Evolutionary conservation across 2,329 filamentous ascomycete genomes (phyloP).

Genomic region (Aspergillus sp.): DNA sequence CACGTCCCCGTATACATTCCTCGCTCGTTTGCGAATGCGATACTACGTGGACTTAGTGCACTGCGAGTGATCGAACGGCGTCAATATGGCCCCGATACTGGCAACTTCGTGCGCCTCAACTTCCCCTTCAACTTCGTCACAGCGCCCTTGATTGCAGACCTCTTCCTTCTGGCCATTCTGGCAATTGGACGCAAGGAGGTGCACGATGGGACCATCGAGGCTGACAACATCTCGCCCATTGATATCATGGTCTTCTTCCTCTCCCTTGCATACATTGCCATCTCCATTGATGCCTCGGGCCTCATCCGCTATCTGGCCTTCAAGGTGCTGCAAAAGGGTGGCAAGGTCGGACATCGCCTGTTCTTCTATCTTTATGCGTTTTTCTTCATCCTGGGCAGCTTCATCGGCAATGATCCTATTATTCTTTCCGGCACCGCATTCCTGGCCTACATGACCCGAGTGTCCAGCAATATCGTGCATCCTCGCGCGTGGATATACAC

Average conservation of each 20-base stretch:
- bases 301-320: slow-evolving; percentile 70
- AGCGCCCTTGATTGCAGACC: slow-evolving; percentile 67
- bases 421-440: slow-evolving; percentile 74
- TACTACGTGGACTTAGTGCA: slow-evolving; percentile 46
- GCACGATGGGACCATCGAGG: slow-evolving; percentile 65
- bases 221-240: slow-evolving; percentile 65
- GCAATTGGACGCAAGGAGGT: slow-evolving; percentile 69
- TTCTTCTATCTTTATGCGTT: slow-evolving; percentile 74
- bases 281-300: slow-evolving; percentile 74
- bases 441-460: slow-evolving; percentile 73
- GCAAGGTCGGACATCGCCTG: slow-evolving; percentile 64
- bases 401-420: slow-evolving; percentile 74
- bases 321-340: slow-evolving; percentile 67
- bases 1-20: slow-evolving; percentile 64
- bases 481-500: slow-evolving; percentile 72
- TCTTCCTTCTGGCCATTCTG: slow-evolving; percentile 68
- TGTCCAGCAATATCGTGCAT: slow-evolving; percentile 70
- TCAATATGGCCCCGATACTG: slow-evolving; percentile 19
- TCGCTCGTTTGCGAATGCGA: slow-evolving; percentile 45
- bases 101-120: slow-evolving; percentile 50
- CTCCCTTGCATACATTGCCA: slow-evolving; percentile 72
- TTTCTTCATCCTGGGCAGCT: slow-evolving; percentile 66
- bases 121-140: slow-evolving; percentile 72
- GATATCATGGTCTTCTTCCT: slow-evolving; percentile 77
- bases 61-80: slow-evolving; percentile 55